Conservation (phyloP, 176 grass and related monocot genomes). For the Bonia amplexicaulis region DNA sequence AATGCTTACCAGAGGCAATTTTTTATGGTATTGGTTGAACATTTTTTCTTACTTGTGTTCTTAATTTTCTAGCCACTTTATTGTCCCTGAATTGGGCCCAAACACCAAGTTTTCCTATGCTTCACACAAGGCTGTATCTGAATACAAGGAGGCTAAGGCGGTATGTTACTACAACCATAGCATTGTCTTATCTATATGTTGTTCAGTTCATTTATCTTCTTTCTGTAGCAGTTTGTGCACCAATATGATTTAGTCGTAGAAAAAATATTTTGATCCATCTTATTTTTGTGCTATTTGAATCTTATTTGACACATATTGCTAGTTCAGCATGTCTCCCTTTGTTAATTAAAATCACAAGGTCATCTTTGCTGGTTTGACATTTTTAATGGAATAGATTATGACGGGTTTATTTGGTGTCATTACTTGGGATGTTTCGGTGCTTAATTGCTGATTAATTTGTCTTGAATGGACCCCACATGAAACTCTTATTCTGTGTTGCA, state of each 20-base stretch:
- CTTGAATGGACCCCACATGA: neutral
- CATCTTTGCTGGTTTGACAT: neutral
- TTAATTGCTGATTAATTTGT: neutral
- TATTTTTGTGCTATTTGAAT: slow-evolving; percentile 5
- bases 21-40: slow-evolving; percentile 6
- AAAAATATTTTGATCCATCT: neutral
- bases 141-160: slow-evolving; percentile 96
- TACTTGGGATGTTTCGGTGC: neutral
- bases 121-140: slow-evolving; percentile 91
- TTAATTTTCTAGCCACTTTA: slow-evolving; percentile 72
- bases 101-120: slow-evolving; percentile 81
- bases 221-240: neutral
- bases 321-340: slow-evolving; percentile 22
- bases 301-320: neutral
- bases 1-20: neutral
- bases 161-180: slow-evolving; percentile 34
- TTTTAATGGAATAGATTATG: neutral
- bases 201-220: neutral
- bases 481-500: neutral
- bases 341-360: neutral
- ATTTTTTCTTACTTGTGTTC: slow-evolving; percentile 5
- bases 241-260: neutral
- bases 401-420: neutral
- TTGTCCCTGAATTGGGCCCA: slow-evolving; percentile 87
- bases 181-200: neutral